Conservation (phyloP, 176 grass and related monocot genomes). For the Phoenix roebelenii region DNA sequence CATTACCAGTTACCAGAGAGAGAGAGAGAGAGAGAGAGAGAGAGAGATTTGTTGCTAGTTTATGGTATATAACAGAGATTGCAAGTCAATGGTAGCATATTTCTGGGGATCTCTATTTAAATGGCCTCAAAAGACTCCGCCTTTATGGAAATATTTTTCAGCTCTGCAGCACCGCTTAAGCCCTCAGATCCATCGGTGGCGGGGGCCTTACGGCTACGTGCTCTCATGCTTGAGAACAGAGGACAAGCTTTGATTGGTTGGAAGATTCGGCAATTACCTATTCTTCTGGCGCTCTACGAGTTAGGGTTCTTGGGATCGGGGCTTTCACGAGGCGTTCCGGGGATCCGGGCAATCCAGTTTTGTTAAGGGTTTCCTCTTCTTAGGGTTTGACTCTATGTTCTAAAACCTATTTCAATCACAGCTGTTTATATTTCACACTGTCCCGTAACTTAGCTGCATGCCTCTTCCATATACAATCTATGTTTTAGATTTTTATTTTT, state of each 20-base stretch:
- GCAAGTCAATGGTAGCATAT: slow-evolving; percentile 5
- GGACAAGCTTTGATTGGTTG: too few species aligned
- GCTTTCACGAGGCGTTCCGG: neutral
- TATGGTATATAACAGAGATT: too few species aligned
- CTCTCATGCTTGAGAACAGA: too few species aligned
- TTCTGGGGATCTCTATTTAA: neutral
- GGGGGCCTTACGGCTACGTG: neutral
- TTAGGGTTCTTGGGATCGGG: too few species aligned
- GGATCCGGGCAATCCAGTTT: neutral
- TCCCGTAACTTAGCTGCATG: too few species aligned
- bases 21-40: neutral
- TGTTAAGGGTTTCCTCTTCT: neutral
- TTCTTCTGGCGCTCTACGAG: neutral
- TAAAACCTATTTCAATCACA: too few species aligned
- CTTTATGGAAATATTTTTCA: neutral
- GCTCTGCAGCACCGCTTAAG: neutral
- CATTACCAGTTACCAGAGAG: neutral
- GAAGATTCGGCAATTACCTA: too few species aligned
- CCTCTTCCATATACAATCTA: too few species aligned
- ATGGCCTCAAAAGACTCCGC: neutral
- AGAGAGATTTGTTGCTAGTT: neutral
- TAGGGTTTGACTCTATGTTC: neutral
- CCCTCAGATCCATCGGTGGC: neutral
- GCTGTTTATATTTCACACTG: too few species aligned
- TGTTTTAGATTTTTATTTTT: too few species aligned